Percentiles rank a stretch among this genome's conserved stretches.
Evolutionary conservation across 495 filamentous ascomycete genomes (phyloP).

Genomic region (Penicillium nucicola): DNA sequence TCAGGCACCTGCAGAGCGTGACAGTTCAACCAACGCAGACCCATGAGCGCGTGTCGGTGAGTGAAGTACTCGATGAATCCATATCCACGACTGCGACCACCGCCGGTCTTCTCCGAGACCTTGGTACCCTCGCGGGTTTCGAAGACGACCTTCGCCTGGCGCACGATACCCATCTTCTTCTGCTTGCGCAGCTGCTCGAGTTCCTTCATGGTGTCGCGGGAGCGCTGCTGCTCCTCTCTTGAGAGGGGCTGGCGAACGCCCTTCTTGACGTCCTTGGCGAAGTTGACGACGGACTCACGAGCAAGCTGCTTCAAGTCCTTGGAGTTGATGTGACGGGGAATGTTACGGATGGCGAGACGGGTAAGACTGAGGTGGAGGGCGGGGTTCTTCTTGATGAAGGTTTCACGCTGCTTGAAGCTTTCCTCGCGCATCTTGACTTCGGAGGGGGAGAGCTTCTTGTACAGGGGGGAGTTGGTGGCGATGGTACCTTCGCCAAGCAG

Average conservation of each 20-base stretch:
- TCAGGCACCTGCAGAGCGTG: constrained; percentile 54
- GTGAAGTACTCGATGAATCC: constrained; percentile 97
- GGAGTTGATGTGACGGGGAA: constrained; percentile 77
- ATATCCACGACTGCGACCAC: constrained; percentile 84
- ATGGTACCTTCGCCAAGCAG: constrained; percentile 86
- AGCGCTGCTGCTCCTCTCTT: constrained; percentile 78
- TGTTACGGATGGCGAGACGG: constrained; percentile 89
- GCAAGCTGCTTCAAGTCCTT: constrained; percentile 92
- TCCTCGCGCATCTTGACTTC: constrained; percentile 87
- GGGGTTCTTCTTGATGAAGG: constrained; percentile 85
- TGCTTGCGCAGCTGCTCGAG: constrained; percentile 73
- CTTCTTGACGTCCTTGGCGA: constrained; percentile 82
- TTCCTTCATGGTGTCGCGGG: constrained; percentile 72
- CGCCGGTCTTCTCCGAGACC: constrained; percentile 66
- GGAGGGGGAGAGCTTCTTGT: constrained; percentile 68
- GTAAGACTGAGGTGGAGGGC: constrained; percentile 86
- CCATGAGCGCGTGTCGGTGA: constrained; percentile 94
- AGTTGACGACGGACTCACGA: constrained; percentile 84
- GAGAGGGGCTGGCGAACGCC: constrained; percentile 71
- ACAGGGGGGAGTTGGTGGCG: constrained; percentile 64
- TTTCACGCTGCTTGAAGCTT: constrained; percentile 82
- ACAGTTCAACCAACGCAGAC: constrained; percentile 88
- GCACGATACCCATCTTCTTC: constrained; percentile 90
- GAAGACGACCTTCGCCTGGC: constrained; percentile 91
- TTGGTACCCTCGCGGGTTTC: constrained; percentile 81